Conservation (phyloP, 768 basidiomycete species). For the Lactarius trivialis region DNA sequence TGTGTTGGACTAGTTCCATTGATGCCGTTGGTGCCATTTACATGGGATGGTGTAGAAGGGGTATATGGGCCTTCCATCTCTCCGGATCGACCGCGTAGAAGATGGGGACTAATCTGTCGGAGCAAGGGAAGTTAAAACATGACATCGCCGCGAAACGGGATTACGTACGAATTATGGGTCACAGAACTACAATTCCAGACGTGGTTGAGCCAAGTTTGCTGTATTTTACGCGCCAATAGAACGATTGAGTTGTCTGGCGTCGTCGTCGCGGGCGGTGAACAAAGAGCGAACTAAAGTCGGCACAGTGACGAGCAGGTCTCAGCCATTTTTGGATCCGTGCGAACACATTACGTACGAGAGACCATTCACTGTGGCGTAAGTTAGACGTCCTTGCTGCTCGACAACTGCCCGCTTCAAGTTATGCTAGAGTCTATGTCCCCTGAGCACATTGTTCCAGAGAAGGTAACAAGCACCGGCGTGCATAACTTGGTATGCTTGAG, state of each 20-base stretch:
- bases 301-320: background rate
- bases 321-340: constrained; percentile 1
- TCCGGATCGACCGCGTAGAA: constrained; percentile 2
- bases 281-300: background rate
- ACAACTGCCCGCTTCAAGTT: background rate
- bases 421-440: background rate
- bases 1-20: constrained; percentile 22
- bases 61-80: constrained; percentile 23
- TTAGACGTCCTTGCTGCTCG: too few species aligned
- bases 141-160: background rate
- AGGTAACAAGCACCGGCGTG: background rate
- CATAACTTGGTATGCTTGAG: background rate
- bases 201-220: background rate
- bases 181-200: background rate
- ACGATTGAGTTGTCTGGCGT: constrained; percentile 4
- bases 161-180: constrained; percentile 1
- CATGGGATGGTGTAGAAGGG: constrained; percentile 18
- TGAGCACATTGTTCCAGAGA: background rate
- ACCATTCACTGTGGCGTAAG: too few species aligned
- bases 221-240: constrained; percentile 8
- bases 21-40: constrained; percentile 21
- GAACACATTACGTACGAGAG: constrained; percentile 9
- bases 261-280: constrained; percentile 15
- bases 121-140: background rate
- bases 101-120: constrained; percentile 10